Conservation (phyloP, 768 basidiomycete genomes). For the Clathrus columnatus region DNA sequence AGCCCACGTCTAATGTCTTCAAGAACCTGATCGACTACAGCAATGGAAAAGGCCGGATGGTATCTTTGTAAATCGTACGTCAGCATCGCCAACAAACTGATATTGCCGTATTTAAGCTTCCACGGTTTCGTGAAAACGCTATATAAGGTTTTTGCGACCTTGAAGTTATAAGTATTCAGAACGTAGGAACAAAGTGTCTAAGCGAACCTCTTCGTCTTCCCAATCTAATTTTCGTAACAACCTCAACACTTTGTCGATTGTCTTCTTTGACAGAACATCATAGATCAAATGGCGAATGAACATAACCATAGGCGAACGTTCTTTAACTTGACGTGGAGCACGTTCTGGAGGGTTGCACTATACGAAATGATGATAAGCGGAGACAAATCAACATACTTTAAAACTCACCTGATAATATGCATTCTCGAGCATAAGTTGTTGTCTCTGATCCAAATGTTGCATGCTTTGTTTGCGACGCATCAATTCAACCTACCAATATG, state of each 20-base stretch:
- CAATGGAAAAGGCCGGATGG: slow-evolving; percentile 79
- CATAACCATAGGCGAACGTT: slow-evolving; percentile 78
- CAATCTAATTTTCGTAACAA: slow-evolving; percentile 91
- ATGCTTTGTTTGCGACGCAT: slow-evolving; percentile 92
- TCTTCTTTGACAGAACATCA: slow-evolving; percentile 86
- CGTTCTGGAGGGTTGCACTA: slow-evolving; percentile 98
- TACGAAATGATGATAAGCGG: slow-evolving; percentile 7
- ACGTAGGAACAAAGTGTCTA: neutral
- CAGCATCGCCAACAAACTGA: slow-evolving; percentile 85
- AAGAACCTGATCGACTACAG: slow-evolving; percentile 88
- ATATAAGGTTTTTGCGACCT: slow-evolving; percentile 57
- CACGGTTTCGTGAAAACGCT: slow-evolving; percentile 96
- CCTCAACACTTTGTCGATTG: slow-evolving; percentile 92
- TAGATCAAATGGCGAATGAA: slow-evolving; percentile 95
- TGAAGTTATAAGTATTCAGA: slow-evolving; percentile 9
- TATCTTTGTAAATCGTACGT: slow-evolving; percentile 93
- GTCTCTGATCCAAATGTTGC: slow-evolving; percentile 88
- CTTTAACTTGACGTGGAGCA: slow-evolving; percentile 74
- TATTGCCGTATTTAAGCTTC: slow-evolving; percentile 91
- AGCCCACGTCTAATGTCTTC: slow-evolving; percentile 87
- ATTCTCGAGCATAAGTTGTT: slow-evolving; percentile 86
- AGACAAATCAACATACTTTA: neutral
- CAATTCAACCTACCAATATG: slow-evolving; percentile 60
- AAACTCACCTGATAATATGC: slow-evolving; percentile 85
- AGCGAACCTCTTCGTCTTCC: slow-evolving; percentile 54